Evolutionary conservation across 768 basidiomycete species (phyloP).

Genomic region (Tylopilus rubrobrunneus): DNA sequence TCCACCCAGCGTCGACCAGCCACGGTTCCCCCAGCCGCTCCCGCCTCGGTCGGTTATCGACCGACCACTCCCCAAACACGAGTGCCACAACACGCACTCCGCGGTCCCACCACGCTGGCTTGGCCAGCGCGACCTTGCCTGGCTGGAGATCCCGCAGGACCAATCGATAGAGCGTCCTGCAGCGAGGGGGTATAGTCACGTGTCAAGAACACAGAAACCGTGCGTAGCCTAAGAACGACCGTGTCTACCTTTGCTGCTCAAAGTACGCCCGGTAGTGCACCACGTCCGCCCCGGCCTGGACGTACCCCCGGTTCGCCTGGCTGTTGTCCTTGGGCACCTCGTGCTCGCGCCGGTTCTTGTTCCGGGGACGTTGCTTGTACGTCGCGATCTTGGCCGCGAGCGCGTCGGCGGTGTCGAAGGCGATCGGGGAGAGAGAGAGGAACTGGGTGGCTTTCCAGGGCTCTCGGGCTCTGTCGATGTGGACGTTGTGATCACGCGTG

Average conservation of each 20-base stretch:
- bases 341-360: slow-evolving; percentile 25
- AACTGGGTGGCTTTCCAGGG: slow-evolving; percentile 27
- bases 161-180: slow-evolving; percentile 32
- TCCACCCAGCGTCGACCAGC: slow-evolving; percentile 40
- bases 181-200: neutral
- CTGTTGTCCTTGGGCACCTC: slow-evolving; percentile 34
- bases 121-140: slow-evolving; percentile 30
- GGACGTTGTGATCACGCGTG: slow-evolving; percentile 28
- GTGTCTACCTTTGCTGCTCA: slow-evolving; percentile 41
- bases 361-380: slow-evolving; percentile 37
- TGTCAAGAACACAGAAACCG: neutral
- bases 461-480: neutral
- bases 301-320: slow-evolving; percentile 39
- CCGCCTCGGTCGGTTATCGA: slow-evolving; percentile 30
- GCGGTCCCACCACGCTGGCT: slow-evolving; percentile 30
- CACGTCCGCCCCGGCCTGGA: slow-evolving; percentile 14
- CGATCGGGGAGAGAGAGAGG: slow-evolving; percentile 47
- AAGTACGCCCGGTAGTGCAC: slow-evolving; percentile 37
- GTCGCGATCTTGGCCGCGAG: slow-evolving; percentile 36
- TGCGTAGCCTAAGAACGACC: neutral
- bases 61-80: slow-evolving; percentile 32
- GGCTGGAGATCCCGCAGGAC: slow-evolving; percentile 21
- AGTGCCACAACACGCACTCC: slow-evolving; percentile 34
- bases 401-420: slow-evolving; percentile 31
- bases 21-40: slow-evolving; percentile 32